phyloP scores from a whole-genome alignment of 345 rosid species.

The Cochlearia excelsa region DNA sequence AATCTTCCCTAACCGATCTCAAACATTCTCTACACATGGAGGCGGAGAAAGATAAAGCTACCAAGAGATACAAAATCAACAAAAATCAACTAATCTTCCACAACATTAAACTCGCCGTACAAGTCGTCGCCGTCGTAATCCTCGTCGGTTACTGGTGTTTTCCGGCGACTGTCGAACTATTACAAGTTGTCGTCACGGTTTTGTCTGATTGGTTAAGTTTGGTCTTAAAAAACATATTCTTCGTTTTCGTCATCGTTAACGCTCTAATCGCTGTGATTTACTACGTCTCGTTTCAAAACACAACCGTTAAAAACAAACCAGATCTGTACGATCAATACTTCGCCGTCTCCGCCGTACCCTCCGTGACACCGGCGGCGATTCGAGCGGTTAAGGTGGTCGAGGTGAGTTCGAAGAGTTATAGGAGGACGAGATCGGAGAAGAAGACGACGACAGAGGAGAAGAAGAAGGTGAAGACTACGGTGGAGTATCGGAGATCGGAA shows the following conservation, averaged over 20 bases:
- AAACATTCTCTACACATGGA: not conserved
- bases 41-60: too few species aligned
- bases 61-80: too few species aligned
- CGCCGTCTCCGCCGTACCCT: not conserved
- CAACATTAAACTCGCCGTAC: too few species aligned
- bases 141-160: not conserved
- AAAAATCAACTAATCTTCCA: too few species aligned
- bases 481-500: slow-evolving; percentile 25
- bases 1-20: not conserved
- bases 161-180: not conserved
- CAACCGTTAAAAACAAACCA: not conserved
- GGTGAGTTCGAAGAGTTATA: not conserved
- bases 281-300: not conserved
- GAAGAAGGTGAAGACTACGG: slow-evolving; percentile 17
- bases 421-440: slow-evolving; percentile 26
- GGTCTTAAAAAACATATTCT: not conserved
- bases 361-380: not conserved
- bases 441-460: slow-evolving; percentile 11
- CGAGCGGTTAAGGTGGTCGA: slow-evolving; percentile 11
- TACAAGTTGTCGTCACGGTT: not conserved
- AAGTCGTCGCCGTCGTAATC: not conserved
- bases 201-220: not conserved
- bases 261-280: slow-evolving; percentile 11
- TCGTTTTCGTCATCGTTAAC: not conserved
- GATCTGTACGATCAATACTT: too few species aligned